These are phyloP conservation scores for Moesziomyces antarcticus DNA, from an alignment of 1,284 basidiomycete species.

Conservation along the genomic window DNA sequence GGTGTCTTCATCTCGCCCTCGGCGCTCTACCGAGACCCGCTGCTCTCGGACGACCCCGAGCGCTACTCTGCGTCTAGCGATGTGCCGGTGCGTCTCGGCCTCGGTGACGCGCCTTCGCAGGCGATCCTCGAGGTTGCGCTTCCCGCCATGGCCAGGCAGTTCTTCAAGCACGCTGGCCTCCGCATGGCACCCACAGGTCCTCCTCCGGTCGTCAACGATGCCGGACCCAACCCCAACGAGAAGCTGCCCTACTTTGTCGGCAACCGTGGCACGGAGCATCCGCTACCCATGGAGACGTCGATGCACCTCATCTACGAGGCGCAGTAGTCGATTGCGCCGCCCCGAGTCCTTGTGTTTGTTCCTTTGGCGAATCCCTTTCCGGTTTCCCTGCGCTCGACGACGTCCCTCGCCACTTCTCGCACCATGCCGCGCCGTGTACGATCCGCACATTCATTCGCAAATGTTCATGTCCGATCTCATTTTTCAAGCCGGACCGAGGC, in stretches of 20 bases:
- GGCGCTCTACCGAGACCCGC: constrained; percentile 42
- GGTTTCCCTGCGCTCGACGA: background rate
- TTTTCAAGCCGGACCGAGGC: too few relatives aligned
- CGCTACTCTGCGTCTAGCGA: constrained; percentile 20
- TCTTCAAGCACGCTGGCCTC: constrained; percentile 38
- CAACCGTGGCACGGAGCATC: constrained; percentile 33
- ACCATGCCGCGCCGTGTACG: too few relatives aligned
- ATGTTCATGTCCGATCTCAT: too few relatives aligned
- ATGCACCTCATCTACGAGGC: constrained; percentile 45
- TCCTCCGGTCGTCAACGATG: constrained; percentile 34
- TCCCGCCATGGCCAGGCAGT: constrained; percentile 44
- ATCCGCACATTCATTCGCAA: too few relatives aligned
- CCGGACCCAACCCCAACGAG: constrained; percentile 23
- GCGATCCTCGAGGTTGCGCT: constrained; percentile 38
- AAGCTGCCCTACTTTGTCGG: constrained; percentile 40
- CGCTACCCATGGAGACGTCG: constrained; percentile 43
- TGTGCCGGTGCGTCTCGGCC: constrained; percentile 32
- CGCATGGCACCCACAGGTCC: constrained; percentile 39
- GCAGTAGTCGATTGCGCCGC: constrained; percentile 1
- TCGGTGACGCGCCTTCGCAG: constrained; percentile 41
- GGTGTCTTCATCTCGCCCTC: constrained; percentile 41
- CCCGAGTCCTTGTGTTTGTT: background rate
- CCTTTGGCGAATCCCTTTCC: background rate
- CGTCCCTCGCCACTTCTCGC: too few relatives aligned
- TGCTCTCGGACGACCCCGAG: constrained; percentile 31